phyloP scores from a whole-genome alignment of 164 flowering plant genomes.

The Vitis amurensis region DNA sequence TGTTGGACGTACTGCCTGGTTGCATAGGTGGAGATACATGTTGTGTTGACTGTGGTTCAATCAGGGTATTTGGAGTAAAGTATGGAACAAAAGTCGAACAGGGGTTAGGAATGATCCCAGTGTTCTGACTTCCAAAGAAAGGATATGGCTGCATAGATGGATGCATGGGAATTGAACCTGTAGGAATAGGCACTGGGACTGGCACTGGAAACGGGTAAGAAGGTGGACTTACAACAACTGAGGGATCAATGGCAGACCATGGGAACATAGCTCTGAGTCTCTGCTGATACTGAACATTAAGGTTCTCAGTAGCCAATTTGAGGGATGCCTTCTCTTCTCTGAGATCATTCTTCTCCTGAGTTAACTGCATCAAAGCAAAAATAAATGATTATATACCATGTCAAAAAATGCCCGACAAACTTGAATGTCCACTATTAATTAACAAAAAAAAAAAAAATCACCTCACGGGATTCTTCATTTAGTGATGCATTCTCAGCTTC shows the following conservation, averaged over 20 bases:
- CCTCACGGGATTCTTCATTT: conserved; percentile 91
- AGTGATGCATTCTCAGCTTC: conserved; percentile 69
- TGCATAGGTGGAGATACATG: conserved; percentile 36
- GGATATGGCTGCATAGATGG: conserved; percentile 84
- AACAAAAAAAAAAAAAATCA: conserved; percentile 20
- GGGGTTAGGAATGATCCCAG: conserved; percentile 33
- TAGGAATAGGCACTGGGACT: conserved; percentile 63
- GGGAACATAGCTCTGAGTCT: conserved; percentile 70
- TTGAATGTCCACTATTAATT: background rate
- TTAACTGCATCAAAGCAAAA: conserved; percentile 46
- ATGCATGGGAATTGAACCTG: conserved; percentile 76
- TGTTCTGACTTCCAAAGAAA: conserved; percentile 49
- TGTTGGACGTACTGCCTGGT: conserved; percentile 41
- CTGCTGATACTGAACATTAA: conserved; percentile 78
- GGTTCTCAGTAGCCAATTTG: conserved; percentile 77
- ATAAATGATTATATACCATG: background rate
- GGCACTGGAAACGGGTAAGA: conserved; percentile 76
- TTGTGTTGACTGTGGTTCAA: conserved; percentile 57
- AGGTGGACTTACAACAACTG: conserved; percentile 75
- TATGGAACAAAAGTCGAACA: conserved; percentile 64
- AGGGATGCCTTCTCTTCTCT: conserved; percentile 87
- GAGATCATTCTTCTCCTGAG: conserved; percentile 94
- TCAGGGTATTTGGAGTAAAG: conserved; percentile 45
- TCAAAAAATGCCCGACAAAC: background rate
- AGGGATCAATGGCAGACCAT: conserved; percentile 75